Conservation (phyloP, 2,329 filamentous ascomycete species). For the Alternaria atra region DNA sequence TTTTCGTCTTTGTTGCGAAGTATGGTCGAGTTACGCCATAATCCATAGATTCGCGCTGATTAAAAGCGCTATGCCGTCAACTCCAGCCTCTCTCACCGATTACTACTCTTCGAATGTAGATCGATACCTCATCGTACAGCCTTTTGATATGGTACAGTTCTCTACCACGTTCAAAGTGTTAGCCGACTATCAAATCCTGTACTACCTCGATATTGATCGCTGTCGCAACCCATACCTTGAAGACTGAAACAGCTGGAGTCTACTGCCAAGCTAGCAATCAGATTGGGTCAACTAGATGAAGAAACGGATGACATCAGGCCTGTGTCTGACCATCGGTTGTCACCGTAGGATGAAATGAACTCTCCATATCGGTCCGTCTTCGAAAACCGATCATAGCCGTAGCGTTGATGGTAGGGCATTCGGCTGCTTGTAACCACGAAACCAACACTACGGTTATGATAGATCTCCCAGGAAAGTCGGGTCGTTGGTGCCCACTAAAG, state of each 20-base stretch:
- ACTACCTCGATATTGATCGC: background rate
- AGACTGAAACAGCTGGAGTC: background rate
- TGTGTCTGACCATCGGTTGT: background rate
- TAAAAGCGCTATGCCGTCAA: background rate
- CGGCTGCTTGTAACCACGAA: background rate
- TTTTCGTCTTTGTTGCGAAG: background rate
- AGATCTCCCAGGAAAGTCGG: background rate
- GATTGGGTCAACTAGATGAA: background rate
- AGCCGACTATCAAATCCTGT: background rate
- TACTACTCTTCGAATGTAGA: background rate
- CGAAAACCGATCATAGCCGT: background rate
- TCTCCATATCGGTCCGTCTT: background rate
- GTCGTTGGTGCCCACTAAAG: background rate
- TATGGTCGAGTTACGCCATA: background rate
- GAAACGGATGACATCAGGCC: conserved; percentile 1
- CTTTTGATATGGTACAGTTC: background rate
- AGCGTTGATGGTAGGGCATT: background rate
- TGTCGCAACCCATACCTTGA: background rate
- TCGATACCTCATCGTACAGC: background rate
- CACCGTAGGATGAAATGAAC: background rate
- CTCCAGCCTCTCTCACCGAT: background rate
- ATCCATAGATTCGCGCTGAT: background rate
- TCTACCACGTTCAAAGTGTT: background rate
- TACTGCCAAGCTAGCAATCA: background rate
- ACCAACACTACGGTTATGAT: background rate